These are phyloP conservation scores for Pyrenophora graminea DNA, from an alignment of 2,329 filamentous ascomycete species.

Conservation along the genomic window DNA sequence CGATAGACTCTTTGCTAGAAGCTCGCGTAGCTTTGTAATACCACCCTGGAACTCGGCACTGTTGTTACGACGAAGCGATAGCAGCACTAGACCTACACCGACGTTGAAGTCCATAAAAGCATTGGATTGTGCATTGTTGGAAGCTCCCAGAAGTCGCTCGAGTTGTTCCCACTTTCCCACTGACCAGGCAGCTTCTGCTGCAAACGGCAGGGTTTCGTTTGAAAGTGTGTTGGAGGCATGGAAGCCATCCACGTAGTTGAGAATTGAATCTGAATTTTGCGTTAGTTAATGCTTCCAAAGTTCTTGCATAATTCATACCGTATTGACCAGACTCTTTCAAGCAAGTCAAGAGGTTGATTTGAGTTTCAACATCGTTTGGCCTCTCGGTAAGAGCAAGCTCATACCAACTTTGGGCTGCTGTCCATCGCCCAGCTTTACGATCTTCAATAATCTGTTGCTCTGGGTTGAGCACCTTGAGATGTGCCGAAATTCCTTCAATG, in stretches of 20 bases:
- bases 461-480: conserved; percentile 83
- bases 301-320: conserved; percentile 57
- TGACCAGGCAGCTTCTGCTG: conserved; percentile 89
- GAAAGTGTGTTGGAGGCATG: conserved; percentile 45
- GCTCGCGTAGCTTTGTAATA: conserved; percentile 69
- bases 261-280: conserved; percentile 67
- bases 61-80: conserved; percentile 61
- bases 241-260: conserved; percentile 85
- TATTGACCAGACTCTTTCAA: conserved; percentile 95
- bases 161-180: conserved; percentile 80
- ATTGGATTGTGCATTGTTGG: conserved; percentile 47
- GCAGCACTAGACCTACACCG: conserved; percentile 70
- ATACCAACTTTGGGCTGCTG: conserved; percentile 96
- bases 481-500: conserved; percentile 89
- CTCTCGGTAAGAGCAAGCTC: conserved; percentile 83
- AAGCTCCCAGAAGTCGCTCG: conserved; percentile 60
- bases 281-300: conserved; percentile 23
- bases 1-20: conserved; percentile 74
- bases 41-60: conserved; percentile 58
- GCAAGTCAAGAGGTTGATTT: conserved; percentile 83
- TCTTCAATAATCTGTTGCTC: conserved; percentile 93
- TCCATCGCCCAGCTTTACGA: conserved; percentile 90
- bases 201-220: conserved; percentile 72
- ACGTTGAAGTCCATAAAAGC: conserved; percentile 75
- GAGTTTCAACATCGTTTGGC: conserved; percentile 75